phyloP scores from a whole-genome alignment of 108 stramenopile species.

The Parmales sp. region DNA sequence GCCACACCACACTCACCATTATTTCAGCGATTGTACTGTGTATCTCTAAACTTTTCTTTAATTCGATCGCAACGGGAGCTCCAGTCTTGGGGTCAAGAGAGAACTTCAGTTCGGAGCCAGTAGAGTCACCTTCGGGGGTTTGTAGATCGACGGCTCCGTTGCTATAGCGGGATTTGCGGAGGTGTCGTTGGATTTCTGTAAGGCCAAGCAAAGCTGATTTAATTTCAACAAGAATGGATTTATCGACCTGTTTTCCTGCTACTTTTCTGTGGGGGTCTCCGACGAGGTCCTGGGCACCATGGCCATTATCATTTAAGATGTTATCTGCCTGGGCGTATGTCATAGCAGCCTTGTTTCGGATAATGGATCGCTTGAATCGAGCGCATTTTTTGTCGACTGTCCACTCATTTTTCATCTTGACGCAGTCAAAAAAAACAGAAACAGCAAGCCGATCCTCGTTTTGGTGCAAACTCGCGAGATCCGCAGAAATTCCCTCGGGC shows the following conservation, averaged over 20 bases:
- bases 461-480: conserved; percentile 85
- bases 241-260: background rate
- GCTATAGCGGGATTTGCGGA: background rate
- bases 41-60: no score
- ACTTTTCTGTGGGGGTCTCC: background rate
- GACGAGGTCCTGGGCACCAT: conserved; percentile 55
- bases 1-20: no score
- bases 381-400: conserved; percentile 73
- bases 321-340: conserved; percentile 94
- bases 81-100: no score
- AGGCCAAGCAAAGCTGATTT: background rate
- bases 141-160: no score
- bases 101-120: no score
- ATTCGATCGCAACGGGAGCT: no score
- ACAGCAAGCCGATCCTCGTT: conserved; percentile 87
- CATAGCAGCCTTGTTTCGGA: conserved; percentile 84
- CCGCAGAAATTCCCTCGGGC: conserved; percentile 82
- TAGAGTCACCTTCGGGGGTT: no score
- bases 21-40: no score
- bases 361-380: conserved; percentile 87
- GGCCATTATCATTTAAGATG: conserved; percentile 69
- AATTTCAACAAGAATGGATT: background rate
- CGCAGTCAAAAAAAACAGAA: conserved; percentile 83
- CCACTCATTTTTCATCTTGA: conserved; percentile 70
- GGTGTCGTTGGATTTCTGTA: background rate